Evolutionary conservation across 352 stramenopile genomes (phyloP), one percentile per base, ranked within the genome.

Genomic region (Elongisporangium undulatum): DNA sequence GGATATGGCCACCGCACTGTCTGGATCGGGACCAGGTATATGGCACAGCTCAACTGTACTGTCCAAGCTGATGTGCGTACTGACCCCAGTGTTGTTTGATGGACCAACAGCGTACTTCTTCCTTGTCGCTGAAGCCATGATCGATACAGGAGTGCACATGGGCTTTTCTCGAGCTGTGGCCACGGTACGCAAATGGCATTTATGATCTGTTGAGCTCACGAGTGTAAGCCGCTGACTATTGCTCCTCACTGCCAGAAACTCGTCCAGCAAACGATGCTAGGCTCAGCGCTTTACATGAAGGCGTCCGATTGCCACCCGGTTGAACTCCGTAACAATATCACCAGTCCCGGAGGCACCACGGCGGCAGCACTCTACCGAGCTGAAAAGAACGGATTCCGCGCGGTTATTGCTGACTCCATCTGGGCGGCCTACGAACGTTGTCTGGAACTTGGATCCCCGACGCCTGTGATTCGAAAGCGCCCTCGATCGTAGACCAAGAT

Each of bases 301-400:
- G 79, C 94, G 58, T 97, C 92, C 16, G 78, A 87, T 50, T 77
- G 89, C 65, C 93, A 98, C 68, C 91, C 92, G 0, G 92, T 94
- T 19, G 82, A 97, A 54, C 77, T 98, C 22, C 82, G 91, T 48
- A 98, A 98, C 79, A 94, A 90, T 63, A 97, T 98, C 55, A 99
- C 96, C 16, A 97, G 83, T 61, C 96, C 96, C 0, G 84, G 92
- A 4, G 96, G 96, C 50, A 98, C 96, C 38, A 99, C 96, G 2
- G 95, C 96, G 6, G 88, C 84, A 4, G 95, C 94, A 10, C 85
- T 98, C 45, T 99, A 98, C 63, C 89, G 95, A 29, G 82, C 97
- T n/a, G 96, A 99, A 73, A 97, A 97, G 69, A 97, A 97, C 49
- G 92, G 89, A 51, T 98, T 98, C 71, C 85, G 94, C 48, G 94